These are phyloP conservation scores for Physcomitrellopsis africana DNA, from an alignment of 225 moss, liverwort and hornwort genomes.

Conservation along the genomic window DNA sequence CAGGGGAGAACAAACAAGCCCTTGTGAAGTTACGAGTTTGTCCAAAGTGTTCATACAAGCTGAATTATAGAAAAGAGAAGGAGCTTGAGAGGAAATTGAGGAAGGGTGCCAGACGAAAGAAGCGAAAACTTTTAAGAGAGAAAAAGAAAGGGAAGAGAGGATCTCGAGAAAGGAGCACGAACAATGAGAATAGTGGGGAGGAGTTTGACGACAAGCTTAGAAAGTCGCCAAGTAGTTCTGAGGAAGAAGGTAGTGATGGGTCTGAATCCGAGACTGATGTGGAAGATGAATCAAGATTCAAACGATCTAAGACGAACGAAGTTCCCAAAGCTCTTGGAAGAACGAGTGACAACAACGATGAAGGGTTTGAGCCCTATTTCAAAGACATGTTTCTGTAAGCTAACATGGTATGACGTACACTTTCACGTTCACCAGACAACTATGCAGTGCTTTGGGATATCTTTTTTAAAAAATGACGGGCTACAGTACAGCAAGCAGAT, in stretches of 20 bases:
- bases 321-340: slow-evolving; percentile 17
- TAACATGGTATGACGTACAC: background rate
- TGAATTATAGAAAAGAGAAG: slow-evolving; percentile 93
- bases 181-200: slow-evolving; percentile 38
- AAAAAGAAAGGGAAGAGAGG: slow-evolving; percentile 37
- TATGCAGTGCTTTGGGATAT: background rate
- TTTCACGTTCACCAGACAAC: background rate
- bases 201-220: slow-evolving; percentile 15
- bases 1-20: slow-evolving; percentile 90
- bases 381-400: slow-evolving; percentile 86
- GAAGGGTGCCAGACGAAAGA: slow-evolving; percentile 63
- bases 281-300: slow-evolving; percentile 41
- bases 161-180: slow-evolving; percentile 34
- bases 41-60: slow-evolving; percentile 84
- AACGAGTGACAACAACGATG: slow-evolving; percentile 50
- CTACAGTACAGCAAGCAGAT: background rate
- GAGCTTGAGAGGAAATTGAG: slow-evolving; percentile 63
- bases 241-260: slow-evolving; percentile 37
- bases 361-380: slow-evolving; percentile 83
- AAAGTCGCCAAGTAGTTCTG: slow-evolving; percentile 30
- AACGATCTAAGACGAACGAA: slow-evolving; percentile 29
- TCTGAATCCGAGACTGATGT: slow-evolving; percentile 43
- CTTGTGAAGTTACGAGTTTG: slow-evolving; percentile 95
- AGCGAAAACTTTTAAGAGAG: slow-evolving; percentile 44
- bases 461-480: slow-evolving; percentile 15